Base-by-base conservation (phyloP, 2,329 filamentous ascomycete genomes). In the Hypoxylon sp. region DNA sequence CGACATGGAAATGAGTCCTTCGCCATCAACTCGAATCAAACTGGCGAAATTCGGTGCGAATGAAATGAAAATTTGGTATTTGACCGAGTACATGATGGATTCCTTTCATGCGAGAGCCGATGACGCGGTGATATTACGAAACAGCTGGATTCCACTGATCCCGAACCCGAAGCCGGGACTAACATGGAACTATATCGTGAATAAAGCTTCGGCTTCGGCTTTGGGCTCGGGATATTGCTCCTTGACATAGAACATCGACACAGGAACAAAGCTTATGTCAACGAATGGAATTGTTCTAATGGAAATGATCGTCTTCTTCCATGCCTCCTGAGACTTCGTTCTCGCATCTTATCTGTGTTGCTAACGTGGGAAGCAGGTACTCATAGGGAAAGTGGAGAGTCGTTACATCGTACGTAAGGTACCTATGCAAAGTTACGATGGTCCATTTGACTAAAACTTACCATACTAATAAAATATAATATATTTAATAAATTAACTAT, bases 51-150 rank as follows among this genome's bases (percentile, higher is more conserved):
- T 15, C 19, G n/a, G 19, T 41, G 37, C 13, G n/a, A 43, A 54
- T 54, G 24, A 15, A 43, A 54, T 54, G 24, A 15, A 28, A 8
- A 4, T 17, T 22, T 30, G 6, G 44, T 46, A 37, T 39, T 47
- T 56, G 52, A 44, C 10, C n/a, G 24, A 28, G 19, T 15, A 22
- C 17, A 10, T 19, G 13, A 13, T 6, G 7, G 11, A 11, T 24
- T 22, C 19, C 28, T 19, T 20, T 47, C n/a, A 44, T 3, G 48
- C 20, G 24, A n/a, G 44, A 57, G 4, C 53, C 52, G 11, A 57
- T 62, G 59, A 62, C 57, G 53, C 41, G 30, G 52, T 57, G 34
- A n/a, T 39, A 43, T 56, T 56, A 48, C 48, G 46, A 39, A 28
- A 11, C 11, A 56, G 1, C 20, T 30, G 3, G 13, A 34, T 4